Percentiles rank a stretch among this genome's conserved stretches.
These are phyloP conservation scores for Rubroshorea leprosula DNA, from an alignment of 345 rosid genomes.

Conservation along the genomic window DNA sequence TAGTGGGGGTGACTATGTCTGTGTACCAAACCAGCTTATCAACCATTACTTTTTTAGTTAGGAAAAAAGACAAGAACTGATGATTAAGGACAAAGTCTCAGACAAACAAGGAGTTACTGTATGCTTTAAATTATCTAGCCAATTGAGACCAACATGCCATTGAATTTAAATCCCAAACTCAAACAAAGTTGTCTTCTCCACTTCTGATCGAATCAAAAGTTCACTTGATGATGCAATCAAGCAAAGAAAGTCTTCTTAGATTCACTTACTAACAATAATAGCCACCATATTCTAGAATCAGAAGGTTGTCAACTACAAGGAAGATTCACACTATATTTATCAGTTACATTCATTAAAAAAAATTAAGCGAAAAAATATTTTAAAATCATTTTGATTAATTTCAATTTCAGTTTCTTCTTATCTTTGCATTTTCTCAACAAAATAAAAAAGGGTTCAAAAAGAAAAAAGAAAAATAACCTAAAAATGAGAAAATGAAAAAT, in stretches of 20 bases:
- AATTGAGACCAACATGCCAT: neutral
- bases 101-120: neutral
- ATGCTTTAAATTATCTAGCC: neutral
- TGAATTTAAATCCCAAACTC: constrained; percentile 1
- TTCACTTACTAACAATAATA: neutral
- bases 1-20: neutral
- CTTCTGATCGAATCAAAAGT: neutral
- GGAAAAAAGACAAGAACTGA: neutral
- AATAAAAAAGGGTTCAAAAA: neutral
- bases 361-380: neutral
- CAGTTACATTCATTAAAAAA: neutral
- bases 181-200: neutral
- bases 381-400: too few species aligned
- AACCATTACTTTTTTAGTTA: neutral
- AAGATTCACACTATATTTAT: neutral
- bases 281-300: neutral
- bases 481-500: neutral
- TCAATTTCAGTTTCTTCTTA: neutral
- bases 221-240: neutral
- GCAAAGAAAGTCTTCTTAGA: constrained; percentile 5
- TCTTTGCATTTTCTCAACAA: neutral
- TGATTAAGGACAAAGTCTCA: constrained; percentile 1
- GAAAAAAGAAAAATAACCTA: neutral
- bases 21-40: neutral
- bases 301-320: neutral